Percentiles rank a stretch among this genome's conserved stretches.
Conservation (phyloP, 2,329 filamentous ascomycete genomes). For the Daldinia sp. region DNA sequence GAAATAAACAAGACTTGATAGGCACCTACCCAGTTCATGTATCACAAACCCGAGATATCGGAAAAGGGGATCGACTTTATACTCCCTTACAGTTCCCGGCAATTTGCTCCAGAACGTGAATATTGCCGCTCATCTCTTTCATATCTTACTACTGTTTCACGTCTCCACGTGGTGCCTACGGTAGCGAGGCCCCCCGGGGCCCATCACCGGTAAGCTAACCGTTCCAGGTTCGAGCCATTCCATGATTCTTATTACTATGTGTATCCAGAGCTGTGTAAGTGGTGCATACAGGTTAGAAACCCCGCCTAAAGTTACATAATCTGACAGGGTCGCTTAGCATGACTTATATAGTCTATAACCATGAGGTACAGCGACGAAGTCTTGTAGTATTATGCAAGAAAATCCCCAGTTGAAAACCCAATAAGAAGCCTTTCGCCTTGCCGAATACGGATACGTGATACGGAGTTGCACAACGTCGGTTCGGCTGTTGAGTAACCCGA, state of each 20-base stretch:
- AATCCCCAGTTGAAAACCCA: neutral
- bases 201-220: constrained; percentile 10
- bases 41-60: constrained; percentile 8
- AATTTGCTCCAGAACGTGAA: neutral
- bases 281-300: constrained; percentile 2
- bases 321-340: neutral
- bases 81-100: neutral
- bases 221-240: constrained; percentile 9
- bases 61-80: constrained; percentile 19
- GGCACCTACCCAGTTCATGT: too few relatives aligned
- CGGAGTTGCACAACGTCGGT: constrained; percentile 13
- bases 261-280: constrained; percentile 12
- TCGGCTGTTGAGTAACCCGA: constrained; percentile 22
- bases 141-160: constrained; percentile 30
- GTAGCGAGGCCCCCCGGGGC: constrained; percentile 15
- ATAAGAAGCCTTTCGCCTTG: neutral
- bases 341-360: neutral
- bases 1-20: too few relatives aligned
- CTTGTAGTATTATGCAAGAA: constrained; percentile 17
- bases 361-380: neutral
- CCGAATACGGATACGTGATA: constrained; percentile 42
- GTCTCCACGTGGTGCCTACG: constrained; percentile 17
- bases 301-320: constrained; percentile 16
- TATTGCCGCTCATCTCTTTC: constrained; percentile 6
- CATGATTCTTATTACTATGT: neutral